phyloP scores from a whole-genome alignment of 306 rosid genomes.

The Rubus idaeus region DNA sequence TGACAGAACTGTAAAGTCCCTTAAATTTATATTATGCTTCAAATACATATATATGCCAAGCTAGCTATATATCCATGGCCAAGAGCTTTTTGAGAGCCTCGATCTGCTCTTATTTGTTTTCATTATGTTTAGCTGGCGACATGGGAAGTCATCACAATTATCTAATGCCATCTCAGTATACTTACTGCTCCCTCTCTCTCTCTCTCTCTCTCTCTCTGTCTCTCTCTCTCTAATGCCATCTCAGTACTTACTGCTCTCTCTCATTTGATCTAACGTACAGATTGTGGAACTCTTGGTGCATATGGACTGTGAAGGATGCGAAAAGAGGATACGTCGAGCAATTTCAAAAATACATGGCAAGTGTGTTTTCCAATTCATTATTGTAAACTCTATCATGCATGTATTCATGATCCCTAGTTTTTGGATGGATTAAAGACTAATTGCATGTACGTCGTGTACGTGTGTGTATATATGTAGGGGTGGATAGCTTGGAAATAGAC shows the following conservation, averaged over 20 bases:
- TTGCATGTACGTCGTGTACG: too few relatives aligned
- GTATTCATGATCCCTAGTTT: too few relatives aligned
- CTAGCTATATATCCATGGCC: not conserved
- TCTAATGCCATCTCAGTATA: conserved; percentile 61
- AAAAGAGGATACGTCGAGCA: conserved; percentile 61
- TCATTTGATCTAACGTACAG: conserved; percentile 19
- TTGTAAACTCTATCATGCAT: too few relatives aligned
- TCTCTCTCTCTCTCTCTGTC: conserved; percentile 2
- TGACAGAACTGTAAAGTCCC: not conserved
- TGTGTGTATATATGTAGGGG: conserved; percentile 41
- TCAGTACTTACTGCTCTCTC: conserved; percentile 27
- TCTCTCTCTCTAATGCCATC: not conserved
- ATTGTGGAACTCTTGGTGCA: conserved; percentile 81
- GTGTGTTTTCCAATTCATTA: too few relatives aligned
- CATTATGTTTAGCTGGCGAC: conserved; percentile 56
- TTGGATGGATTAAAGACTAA: too few relatives aligned
- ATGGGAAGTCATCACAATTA: conserved; percentile 25
- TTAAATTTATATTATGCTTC: not conserved
- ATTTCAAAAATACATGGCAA: conserved; percentile 45
- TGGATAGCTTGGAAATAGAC: conserved; percentile 69
- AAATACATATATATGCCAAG: not conserved
- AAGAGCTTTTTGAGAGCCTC: not conserved
- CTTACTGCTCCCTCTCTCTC: not conserved
- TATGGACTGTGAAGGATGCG: conserved; percentile 89
- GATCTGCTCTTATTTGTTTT: not conserved